phyloP scores from a whole-genome alignment of 805 yeast species.

The Cyberlindnera saturnus region DNA sequence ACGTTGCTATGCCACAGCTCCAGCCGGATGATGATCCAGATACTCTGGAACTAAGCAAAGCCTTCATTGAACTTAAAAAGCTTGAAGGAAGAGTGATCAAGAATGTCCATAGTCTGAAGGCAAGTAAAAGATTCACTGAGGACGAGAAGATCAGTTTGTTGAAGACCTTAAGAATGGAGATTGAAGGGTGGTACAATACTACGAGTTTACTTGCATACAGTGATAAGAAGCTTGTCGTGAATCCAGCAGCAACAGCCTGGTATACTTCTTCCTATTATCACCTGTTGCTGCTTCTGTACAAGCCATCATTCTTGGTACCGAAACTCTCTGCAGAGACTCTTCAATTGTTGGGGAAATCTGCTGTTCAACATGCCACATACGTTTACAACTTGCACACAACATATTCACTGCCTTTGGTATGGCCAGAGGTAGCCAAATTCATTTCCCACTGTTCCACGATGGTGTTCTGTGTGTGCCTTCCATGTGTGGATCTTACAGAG shows the following conservation, averaged over 20 bases:
- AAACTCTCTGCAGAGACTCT: constrained; percentile 35
- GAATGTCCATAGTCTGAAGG: constrained; percentile 39
- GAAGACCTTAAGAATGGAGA: constrained; percentile 15
- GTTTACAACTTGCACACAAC: constrained; percentile 40
- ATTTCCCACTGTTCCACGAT: constrained; percentile 42
- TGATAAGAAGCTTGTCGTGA: constrained; percentile 7
- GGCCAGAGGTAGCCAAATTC: constrained; percentile 44
- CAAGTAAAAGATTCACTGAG: constrained; percentile 20
- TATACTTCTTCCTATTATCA: constrained; percentile 39
- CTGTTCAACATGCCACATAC: constrained; percentile 39
- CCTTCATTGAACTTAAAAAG: constrained; percentile 37
- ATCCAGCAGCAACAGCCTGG: constrained; percentile 25
- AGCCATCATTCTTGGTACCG: constrained; percentile 45
- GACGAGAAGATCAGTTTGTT: constrained; percentile 5
- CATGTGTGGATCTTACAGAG: constrained; percentile 40
- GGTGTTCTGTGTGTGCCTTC: constrained; percentile 39
- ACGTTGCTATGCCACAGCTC: constrained; percentile 35
- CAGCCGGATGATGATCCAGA: constrained; percentile 35
- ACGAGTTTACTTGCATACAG: constrained; percentile 14
- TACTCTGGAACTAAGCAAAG: constrained; percentile 33
- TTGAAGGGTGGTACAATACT: constrained; percentile 31
- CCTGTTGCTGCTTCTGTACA: constrained; percentile 38
- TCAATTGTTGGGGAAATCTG: constrained; percentile 38
- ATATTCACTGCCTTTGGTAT: constrained; percentile 39
- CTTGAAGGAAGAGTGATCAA: constrained; percentile 43